A percentile compares a stretch with the other conserved stretches of the same genome.
These are phyloP conservation scores for Scheffersomyces insectosa DNA, from an alignment of 1,139 yeast genomes.

Conservation along the genomic window DNA sequence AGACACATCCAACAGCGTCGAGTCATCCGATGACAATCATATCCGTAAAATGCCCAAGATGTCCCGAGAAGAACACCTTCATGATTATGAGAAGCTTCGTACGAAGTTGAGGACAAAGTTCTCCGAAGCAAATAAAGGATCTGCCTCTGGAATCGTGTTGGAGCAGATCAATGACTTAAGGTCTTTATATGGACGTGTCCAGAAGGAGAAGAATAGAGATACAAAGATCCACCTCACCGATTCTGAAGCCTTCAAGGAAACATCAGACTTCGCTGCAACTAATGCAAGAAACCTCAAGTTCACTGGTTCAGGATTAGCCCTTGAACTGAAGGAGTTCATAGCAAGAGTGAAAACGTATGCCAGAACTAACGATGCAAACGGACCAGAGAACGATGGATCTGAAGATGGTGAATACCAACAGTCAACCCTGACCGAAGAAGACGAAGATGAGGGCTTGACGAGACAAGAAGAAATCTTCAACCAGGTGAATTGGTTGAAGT, in stretches of 20 bases:
- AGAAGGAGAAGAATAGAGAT: constrained; percentile 27
- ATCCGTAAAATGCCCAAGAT: constrained; percentile 9
- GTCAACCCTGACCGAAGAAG: constrained; percentile 7
- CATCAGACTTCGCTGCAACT: constrained; percentile 41
- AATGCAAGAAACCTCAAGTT: constrained; percentile 61
- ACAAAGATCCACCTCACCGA: constrained; percentile 33
- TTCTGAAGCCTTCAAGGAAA: constrained; percentile 42
- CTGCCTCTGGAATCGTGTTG: constrained; percentile 29
- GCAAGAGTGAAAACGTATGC: constrained; percentile 39
- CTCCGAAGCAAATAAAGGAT: constrained; percentile 36
- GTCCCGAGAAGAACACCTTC: constrained; percentile 19
- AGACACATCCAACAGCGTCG: too few species aligned
- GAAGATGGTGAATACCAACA: constrained; percentile 4
- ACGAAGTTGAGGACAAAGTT: constrained; percentile 19
- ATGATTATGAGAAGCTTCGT: constrained; percentile 27
- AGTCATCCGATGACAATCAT: too few species aligned
- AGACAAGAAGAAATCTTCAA: constrained; percentile 31
- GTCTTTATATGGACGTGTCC: constrained; percentile 29
- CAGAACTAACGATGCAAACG: constrained; percentile 19
- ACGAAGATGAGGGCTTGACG: constrained; percentile 10
- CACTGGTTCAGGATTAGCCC: constrained; percentile 51
- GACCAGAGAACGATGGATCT: constrained; percentile 8
- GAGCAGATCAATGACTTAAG: constrained; percentile 30
- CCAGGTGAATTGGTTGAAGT: constrained; percentile 55
- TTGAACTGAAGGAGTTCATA: constrained; percentile 51